Conservation (phyloP, 768 basidiomycete species). For the Suillus occidentalis region DNA sequence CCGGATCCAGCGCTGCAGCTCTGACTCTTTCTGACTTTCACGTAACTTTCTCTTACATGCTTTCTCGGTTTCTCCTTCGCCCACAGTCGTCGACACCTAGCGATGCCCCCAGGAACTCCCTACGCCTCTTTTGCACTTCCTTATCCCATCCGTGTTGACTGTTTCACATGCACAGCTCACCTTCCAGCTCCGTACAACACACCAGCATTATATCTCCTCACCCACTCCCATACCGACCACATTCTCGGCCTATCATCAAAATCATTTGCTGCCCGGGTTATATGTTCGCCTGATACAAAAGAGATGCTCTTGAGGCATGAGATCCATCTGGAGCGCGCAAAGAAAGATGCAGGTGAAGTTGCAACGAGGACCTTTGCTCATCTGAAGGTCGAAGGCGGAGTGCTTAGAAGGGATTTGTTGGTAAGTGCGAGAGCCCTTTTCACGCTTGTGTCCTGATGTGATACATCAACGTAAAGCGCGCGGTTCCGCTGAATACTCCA, state of each 20-base stretch:
- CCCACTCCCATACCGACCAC: conserved; percentile 91
- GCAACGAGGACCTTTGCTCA: conserved; percentile 60
- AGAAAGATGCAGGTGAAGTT: conserved; percentile 10
- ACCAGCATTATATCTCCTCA: conserved; percentile 67
- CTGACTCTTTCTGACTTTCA: neutral
- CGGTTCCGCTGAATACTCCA: conserved; percentile 63
- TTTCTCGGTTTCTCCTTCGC: neutral
- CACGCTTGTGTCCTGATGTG: neutral
- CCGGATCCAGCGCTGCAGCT: neutral
- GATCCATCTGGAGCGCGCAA: conserved; percentile 60
- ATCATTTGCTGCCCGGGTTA: conserved; percentile 68
- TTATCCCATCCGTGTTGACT: conserved; percentile 85
- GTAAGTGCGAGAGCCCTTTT: conserved; percentile 34
- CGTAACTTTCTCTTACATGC: neutral
- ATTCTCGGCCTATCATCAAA: conserved; percentile 72
- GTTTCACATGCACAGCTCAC: conserved; percentile 55
- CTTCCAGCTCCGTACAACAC: conserved; percentile 32
- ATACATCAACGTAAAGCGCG: conserved; percentile 39
- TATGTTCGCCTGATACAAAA: conserved; percentile 85
- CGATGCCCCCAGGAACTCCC: conserved; percentile 77
- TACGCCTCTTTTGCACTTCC: conserved; percentile 75
- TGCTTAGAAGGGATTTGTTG: conserved; percentile 62
- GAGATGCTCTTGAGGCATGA: conserved; percentile 83
- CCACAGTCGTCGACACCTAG: neutral
- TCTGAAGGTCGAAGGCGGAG: conserved; percentile 60